phyloP scores from a whole-genome alignment of 768 basidiomycete species.

The Collybiopsis luxurians region DNA sequence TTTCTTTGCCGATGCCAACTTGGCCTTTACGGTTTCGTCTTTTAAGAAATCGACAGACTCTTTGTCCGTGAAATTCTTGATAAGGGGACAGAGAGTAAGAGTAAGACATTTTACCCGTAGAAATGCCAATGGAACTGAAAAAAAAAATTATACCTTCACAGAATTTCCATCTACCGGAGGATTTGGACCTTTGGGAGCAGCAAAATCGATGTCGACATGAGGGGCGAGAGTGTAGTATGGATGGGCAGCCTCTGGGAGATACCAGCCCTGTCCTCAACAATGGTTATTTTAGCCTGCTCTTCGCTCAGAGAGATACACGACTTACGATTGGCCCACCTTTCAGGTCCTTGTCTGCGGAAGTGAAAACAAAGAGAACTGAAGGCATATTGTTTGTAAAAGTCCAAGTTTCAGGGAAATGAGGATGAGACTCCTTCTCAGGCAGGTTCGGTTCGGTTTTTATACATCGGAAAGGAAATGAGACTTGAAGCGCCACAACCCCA shows the following conservation, averaged over 20 bases:
- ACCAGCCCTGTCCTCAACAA: constrained; percentile 62
- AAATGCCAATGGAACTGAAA: too few relatives aligned
- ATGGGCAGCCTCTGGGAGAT: constrained; percentile 74
- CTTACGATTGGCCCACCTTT: constrained; percentile 49
- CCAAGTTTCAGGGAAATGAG: too few relatives aligned
- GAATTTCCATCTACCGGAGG: constrained; percentile 65
- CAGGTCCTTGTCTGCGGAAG: constrained; percentile 59
- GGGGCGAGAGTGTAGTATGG: constrained; percentile 59
- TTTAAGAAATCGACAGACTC: constrained; percentile 55
- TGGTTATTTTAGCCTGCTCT: neutral
- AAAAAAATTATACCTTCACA: constrained; percentile 35
- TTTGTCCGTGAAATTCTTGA: constrained; percentile 51
- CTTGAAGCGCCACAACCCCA: too few relatives aligned
- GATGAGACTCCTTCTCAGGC: too few relatives aligned
- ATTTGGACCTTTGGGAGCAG: constrained; percentile 60
- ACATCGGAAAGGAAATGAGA: too few relatives aligned
- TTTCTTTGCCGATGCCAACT: constrained; percentile 56
- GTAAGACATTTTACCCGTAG: neutral
- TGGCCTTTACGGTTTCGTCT: constrained; percentile 49
- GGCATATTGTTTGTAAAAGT: constrained; percentile 31
- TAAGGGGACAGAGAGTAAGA: neutral
- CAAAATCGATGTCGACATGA: constrained; percentile 55
- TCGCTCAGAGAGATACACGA: neutral
- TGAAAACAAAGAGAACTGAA: constrained; percentile 71
- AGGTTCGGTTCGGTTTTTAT: too few relatives aligned